Base-by-base conservation (phyloP, 805 yeast genomes). In the Yarrowia hollandica region DNA sequence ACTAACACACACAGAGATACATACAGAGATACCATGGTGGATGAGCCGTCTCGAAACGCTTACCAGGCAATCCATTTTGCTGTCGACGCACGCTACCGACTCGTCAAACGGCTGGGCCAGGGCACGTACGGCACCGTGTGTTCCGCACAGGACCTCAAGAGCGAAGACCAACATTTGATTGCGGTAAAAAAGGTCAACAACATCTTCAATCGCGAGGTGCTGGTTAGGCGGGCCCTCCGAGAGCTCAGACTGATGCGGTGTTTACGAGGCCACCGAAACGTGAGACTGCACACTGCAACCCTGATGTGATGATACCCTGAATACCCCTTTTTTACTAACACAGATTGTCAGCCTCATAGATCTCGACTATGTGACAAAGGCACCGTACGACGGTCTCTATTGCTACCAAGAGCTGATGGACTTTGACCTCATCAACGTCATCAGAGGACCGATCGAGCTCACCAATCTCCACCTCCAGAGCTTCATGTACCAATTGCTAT, bases 121-220 rank as follows among this genome's bases (percentile, higher is more conserved):
- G 96, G 96, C 0, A 85, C 96, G 0, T 90, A 90, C 69, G 96
- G 96, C 0, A 81, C 84, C 0, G 96, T 90, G 4, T 88, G 94
- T 64, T 82, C 88, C 3, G 95, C 92, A 0, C 39, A 33, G 31
- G 62, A 52, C 14, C 44, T 52, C 42, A 35, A 26, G 42, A 52
- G 58, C 35, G 44, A 52, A 8, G 42, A 34, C 11, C 44, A 37
- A 26, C 42, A 52, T 14, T 26, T 52, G 58, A 70, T 90, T 14
- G 97, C 97, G 8, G 84, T 91, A 57, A 91, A 91, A 70, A 88
- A 88, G 68, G 87, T 91, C 12, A 79, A 84, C 34, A 80, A 81
- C 63, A 87, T 90, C 22, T 86, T 88, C 66, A 75, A 76, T 38
- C 81, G 81, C 64, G 88, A 83, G 46, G 81, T 86, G 4, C 76